Conservation (phyloP, 2,329 filamentous ascomycete genomes). For the Thelonectria olida region DNA sequence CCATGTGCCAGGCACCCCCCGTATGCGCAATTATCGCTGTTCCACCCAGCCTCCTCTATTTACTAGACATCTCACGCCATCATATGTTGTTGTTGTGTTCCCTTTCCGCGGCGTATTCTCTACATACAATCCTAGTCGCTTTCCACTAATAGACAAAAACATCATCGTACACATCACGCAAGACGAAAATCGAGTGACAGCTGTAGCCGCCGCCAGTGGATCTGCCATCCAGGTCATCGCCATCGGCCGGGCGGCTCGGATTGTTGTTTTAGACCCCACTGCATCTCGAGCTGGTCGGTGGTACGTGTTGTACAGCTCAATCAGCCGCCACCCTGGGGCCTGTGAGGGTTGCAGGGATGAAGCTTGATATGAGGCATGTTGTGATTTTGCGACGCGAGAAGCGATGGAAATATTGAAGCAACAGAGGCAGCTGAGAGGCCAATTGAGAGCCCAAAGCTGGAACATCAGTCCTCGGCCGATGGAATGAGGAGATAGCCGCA, state of each 20-base stretch:
- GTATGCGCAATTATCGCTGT: too few relatives aligned
- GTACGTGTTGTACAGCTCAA: background rate
- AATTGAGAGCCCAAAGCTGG: background rate
- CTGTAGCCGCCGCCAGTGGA: background rate
- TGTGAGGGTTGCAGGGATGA: background rate
- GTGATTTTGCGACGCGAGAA: background rate
- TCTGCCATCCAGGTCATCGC: background rate
- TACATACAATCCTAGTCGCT: background rate
- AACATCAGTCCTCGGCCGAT: background rate
- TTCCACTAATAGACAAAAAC: background rate
- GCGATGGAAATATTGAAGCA: background rate
- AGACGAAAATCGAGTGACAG: background rate
- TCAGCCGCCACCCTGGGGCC: background rate
- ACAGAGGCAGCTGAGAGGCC: background rate
- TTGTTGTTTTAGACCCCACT: background rate
- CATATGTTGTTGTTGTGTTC: too few relatives aligned
- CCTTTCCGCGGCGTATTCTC: too few relatives aligned
- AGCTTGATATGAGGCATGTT: background rate
- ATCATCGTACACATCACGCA: background rate
- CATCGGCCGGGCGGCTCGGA: background rate
- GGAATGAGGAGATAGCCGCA: background rate
- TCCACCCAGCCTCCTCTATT: too few relatives aligned
- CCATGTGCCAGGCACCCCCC: too few relatives aligned
- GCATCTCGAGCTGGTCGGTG: too few relatives aligned
- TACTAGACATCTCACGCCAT: too few relatives aligned